Base-by-base conservation (phyloP, 768 basidiomycete species). In the Lactarius vividus region DNA sequence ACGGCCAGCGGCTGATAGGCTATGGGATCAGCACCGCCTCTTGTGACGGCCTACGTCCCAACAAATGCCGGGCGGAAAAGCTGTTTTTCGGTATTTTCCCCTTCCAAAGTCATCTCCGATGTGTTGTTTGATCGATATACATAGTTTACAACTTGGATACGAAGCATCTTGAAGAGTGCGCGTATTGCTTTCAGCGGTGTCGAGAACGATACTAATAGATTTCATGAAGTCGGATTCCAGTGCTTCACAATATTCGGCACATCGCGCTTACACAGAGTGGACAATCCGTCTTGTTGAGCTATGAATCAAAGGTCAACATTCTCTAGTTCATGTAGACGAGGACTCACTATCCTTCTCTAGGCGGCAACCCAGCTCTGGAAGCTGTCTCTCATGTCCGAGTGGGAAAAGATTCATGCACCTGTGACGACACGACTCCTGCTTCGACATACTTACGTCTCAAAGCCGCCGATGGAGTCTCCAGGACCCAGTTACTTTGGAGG, bases 401-500 rank as follows among this genome's bases (percentile, higher is more conserved):
- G 75, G 79, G 64, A 63, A 54, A 31, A 79, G 79, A 77, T 79
- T 26, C 78, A 77, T 39, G 69, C 72, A 72, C 42, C 31, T 23
- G 58, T 11, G 26, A 62, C 66, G 16, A 68, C 65, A n/a, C 71
- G 73, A 20, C 67, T 79, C 10, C 73, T 72, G 13, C 71, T 81
- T 64, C 86, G 88, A 59, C 89, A 91, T 70, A 92, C 87, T 0
- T 92, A 91, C 72, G 83, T 86, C 79, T 86, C 89, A 11, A 89
- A 87, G 72, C 77, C 78, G 13, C 68, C 79, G 15, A 84, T 90
- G 23, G 88, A 92, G 71, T 91, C 92, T 71, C 87, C 90, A 1
- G 92, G 92, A 0, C 85, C 88, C 9, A 90, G 88, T 72, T 91
- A 91, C 76, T 92, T 93, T 61, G 91, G 90, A 44, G 91, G 91